Percentiles rank a stretch among this genome's conserved stretches.
These are phyloP conservation scores for Rhodotorula paludigena DNA, from an alignment of 768 basidiomycete species.

Conservation along the genomic window DNA sequence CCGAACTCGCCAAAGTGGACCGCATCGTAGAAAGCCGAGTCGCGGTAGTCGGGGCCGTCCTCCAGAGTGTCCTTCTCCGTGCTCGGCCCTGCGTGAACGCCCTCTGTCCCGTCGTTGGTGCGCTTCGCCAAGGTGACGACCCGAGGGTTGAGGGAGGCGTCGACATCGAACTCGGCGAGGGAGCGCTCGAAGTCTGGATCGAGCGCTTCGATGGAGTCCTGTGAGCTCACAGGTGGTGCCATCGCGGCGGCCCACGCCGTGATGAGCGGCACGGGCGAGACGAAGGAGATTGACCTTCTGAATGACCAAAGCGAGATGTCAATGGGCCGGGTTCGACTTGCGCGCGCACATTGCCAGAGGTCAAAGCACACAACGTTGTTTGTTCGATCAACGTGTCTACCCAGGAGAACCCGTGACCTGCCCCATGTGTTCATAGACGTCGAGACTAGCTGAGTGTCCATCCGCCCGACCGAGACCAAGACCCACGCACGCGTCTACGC, in stretches of 20 bases:
- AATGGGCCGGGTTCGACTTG: not conserved
- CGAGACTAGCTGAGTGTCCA: not conserved
- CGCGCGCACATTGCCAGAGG: too few species aligned
- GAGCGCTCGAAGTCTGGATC: not conserved
- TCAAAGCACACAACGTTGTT: too few species aligned
- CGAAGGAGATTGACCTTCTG: too few species aligned
- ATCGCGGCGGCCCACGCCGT: not conserved
- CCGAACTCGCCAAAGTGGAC: conserved; percentile 26
- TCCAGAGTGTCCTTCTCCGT: not conserved
- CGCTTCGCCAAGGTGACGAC: not conserved
- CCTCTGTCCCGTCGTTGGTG: not conserved
- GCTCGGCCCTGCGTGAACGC: too few species aligned
- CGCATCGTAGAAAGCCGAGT: conserved; percentile 5
- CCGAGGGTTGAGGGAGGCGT: not conserved
- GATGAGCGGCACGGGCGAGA: too few species aligned
- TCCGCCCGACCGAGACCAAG: too few species aligned
- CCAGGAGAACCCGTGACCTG: too few species aligned
- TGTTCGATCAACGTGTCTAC: too few species aligned
- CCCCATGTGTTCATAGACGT: too few species aligned
- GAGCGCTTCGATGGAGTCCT: not conserved
- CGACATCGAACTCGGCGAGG: not conserved
- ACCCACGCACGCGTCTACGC: not conserved
- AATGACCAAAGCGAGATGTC: too few species aligned
- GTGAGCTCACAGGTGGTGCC: not conserved
- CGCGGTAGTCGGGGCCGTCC: not conserved